Evolutionary conservation across 2,329 filamentous ascomycete species (phyloP).

Genomic region (Westerdykella sp.): DNA sequence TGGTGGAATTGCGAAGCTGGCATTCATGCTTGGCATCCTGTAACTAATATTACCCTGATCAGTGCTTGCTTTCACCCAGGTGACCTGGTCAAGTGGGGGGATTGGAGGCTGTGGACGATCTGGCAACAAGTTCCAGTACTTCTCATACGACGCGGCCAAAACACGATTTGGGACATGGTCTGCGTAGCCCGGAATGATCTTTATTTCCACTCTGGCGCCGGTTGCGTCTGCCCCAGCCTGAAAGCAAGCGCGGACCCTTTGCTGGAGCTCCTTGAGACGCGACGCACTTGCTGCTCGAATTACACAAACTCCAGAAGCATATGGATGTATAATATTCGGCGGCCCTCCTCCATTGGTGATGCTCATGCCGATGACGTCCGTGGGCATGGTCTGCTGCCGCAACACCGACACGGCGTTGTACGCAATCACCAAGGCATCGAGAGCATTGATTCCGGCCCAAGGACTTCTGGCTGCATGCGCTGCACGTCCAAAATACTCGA

Average conservation of each 20-base stretch:
- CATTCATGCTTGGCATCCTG: slow-evolving; percentile 50
- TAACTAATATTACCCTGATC: slow-evolving; percentile 57
- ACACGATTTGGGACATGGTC: slow-evolving; percentile 52
- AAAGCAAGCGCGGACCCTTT: slow-evolving; percentile 39
- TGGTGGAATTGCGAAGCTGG: slow-evolving; percentile 45
- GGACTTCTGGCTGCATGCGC: slow-evolving; percentile 38
- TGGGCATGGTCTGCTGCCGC: slow-evolving; percentile 36
- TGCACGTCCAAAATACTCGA: slow-evolving; percentile 19
- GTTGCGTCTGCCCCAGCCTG: slow-evolving; percentile 45
- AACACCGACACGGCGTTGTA: slow-evolving; percentile 29
- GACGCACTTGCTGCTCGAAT: slow-evolving; percentile 28
- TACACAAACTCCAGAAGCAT: slow-evolving; percentile 34
- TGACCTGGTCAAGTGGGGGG: slow-evolving; percentile 10
- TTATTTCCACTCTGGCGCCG: slow-evolving; percentile 46
- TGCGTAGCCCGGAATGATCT: slow-evolving; percentile 42
- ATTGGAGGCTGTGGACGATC: slow-evolving; percentile 12
- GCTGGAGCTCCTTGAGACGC: slow-evolving; percentile 25
- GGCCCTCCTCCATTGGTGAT: slow-evolving; percentile 25
- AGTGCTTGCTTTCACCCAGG: slow-evolving; percentile 46
- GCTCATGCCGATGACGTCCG: slow-evolving; percentile 35
- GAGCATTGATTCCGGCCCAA: slow-evolving; percentile 38
- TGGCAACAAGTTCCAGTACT: slow-evolving; percentile 18
- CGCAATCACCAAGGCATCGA: slow-evolving; percentile 33
- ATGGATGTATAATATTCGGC: slow-evolving; percentile 39
- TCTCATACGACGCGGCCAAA: slow-evolving; percentile 37